Conservation (phyloP, 495 filamentous ascomycete species). For the Amorphotheca resinae region DNA sequence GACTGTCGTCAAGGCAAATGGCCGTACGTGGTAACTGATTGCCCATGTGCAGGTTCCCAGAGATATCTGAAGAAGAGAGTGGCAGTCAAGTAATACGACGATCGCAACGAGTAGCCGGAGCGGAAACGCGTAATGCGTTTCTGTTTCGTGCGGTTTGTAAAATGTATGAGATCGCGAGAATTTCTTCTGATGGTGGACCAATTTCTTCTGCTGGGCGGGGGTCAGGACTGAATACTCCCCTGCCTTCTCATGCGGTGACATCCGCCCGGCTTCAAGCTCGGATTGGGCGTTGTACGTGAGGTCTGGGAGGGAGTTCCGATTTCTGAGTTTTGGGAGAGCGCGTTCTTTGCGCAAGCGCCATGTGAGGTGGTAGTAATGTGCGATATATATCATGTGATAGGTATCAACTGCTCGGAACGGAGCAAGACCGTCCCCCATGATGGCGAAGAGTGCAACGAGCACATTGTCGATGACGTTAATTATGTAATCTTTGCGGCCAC, state of each 20-base stretch:
- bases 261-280: conserved; percentile 30
- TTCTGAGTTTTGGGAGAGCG: conserved; percentile 47
- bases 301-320: conserved; percentile 59
- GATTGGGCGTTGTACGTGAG: conserved; percentile 34
- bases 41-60: conserved; percentile 64
- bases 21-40: conserved; percentile 49
- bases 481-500: conserved; percentile 50
- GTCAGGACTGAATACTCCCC: conserved; percentile 42
- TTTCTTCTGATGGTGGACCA: conserved; percentile 62
- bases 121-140: conserved; percentile 68
- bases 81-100: conserved; percentile 61
- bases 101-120: conserved; percentile 56
- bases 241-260: conserved; percentile 8
- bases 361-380: conserved; percentile 50
- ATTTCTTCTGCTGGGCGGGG: conserved; percentile 44
- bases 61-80: conserved; percentile 61
- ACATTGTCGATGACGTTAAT: conserved; percentile 69
- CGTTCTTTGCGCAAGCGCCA: conserved; percentile 56
- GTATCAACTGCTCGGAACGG: conserved; percentile 69
- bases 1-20: conserved; percentile 59
- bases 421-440: conserved; percentile 65
- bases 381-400: conserved; percentile 41
- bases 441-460: conserved; percentile 62
- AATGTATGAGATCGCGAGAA: conserved; percentile 68
- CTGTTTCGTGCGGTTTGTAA: conserved; percentile 75